Percentiles rank a stretch among this genome's conserved stretches.
phyloP scores from a whole-genome alignment of 1,139 yeast species.

The Eremothecium gossypii region DNA sequence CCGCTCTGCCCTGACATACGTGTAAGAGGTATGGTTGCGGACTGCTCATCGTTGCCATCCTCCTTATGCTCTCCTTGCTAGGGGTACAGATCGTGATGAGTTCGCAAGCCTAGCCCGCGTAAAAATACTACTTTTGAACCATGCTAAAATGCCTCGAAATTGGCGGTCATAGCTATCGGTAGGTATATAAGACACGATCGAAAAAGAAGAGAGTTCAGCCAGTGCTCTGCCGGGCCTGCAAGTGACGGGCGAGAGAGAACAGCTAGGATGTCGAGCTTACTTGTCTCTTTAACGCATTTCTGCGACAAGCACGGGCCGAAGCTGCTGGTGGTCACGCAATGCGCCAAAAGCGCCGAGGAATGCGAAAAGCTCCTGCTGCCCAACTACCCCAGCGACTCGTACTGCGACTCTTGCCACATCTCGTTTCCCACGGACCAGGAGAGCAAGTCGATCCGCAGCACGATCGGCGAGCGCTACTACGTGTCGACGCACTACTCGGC shows the following conservation, averaged over 20 bases:
- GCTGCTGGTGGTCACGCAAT: constrained; percentile 64
- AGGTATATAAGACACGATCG: too few species aligned
- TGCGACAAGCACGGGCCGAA: constrained; percentile 86
- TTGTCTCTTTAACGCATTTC: constrained; percentile 62
- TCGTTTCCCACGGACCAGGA: constrained; percentile 34
- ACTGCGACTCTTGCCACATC: constrained; percentile 52
- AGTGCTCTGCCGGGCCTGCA: too few species aligned
- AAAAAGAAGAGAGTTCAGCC: too few species aligned
- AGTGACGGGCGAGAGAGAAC: not conserved
- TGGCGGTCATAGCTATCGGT: too few species aligned
- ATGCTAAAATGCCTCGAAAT: too few species aligned
- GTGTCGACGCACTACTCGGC: constrained; percentile 60
- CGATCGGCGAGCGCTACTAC: constrained; percentile 19
- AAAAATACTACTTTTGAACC: too few species aligned
- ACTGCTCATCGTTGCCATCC: not conserved
- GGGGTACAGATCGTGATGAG: too few species aligned
- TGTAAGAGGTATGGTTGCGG: constrained; percentile 1
- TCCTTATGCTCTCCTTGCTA: not conserved
- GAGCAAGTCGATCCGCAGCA: constrained; percentile 18
- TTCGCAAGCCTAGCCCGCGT: too few species aligned
- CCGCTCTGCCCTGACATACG: not conserved
- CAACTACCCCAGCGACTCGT: constrained; percentile 34
- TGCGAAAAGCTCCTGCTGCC: constrained; percentile 27
- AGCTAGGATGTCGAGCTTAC: constrained; percentile 5
- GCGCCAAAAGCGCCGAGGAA: constrained; percentile 14